Evolutionary conservation across 1,284 basidiomycete species (phyloP).

Genomic region (Stereum hirsutum): DNA sequence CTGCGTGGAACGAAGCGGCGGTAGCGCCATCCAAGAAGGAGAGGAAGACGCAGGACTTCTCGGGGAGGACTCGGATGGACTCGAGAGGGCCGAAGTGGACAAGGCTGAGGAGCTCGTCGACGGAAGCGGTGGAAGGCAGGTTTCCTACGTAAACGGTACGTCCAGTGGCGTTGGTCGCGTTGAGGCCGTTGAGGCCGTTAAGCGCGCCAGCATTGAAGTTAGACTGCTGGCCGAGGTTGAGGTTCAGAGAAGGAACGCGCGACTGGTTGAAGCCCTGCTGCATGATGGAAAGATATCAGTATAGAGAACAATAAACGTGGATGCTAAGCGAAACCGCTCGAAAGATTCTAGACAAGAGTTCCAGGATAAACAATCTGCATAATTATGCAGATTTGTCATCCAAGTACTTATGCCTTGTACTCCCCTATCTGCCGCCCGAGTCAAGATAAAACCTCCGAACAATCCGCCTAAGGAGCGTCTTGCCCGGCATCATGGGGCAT

Average conservation of each 20-base stretch:
- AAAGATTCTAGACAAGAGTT: no score
- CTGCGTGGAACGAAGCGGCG: constrained; percentile 90
- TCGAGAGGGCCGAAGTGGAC: constrained; percentile 98
- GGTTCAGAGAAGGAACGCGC: constrained; percentile 56
- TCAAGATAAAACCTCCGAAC: no score
- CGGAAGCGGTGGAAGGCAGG: constrained; percentile 90
- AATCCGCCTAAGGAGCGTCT: no score
- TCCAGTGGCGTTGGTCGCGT: constrained; percentile 56
- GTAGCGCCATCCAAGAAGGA: constrained; percentile 91
- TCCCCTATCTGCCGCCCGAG: no score
- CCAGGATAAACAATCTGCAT: no score
- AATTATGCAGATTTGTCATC: no score
- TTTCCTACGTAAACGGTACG: constrained; percentile 98
- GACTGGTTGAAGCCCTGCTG: constrained; percentile 30
- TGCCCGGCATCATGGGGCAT: no score
- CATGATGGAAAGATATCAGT: constrained; percentile 2
- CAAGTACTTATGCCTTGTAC: no score
- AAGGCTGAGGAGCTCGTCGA: constrained; percentile 94
- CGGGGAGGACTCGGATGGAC: constrained; percentile 90
- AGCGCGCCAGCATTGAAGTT: constrained; percentile 71
- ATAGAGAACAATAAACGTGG: constrained; percentile 2
- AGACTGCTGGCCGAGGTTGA: constrained; percentile 45
- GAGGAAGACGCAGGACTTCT: constrained; percentile 97
- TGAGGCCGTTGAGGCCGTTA: constrained; percentile 53
- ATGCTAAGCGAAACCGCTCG: no score